These are phyloP conservation scores for Pleurotus ostreatus DNA, from an alignment of 768 basidiomycete genomes.

Conservation along the genomic window DNA sequence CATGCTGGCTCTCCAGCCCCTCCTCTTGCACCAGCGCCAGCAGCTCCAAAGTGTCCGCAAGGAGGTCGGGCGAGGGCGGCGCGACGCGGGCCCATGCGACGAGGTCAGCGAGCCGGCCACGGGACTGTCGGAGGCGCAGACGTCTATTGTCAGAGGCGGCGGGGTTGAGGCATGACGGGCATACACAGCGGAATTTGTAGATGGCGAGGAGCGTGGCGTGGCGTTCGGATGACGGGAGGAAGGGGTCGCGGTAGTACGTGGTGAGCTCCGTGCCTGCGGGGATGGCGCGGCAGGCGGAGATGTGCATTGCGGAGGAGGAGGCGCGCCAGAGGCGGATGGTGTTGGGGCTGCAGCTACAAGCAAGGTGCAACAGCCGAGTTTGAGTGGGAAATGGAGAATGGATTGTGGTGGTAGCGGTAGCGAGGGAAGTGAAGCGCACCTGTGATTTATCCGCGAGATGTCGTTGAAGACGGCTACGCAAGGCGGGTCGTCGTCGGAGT, in stretches of 20 bases:
- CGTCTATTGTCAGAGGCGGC: no score
- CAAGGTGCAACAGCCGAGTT: neutral
- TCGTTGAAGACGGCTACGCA: conserved; percentile 8
- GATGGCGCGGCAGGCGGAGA: conserved; percentile 1
- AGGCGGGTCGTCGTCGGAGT: neutral
- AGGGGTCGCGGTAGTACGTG: neutral
- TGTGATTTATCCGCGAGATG: conserved; percentile 8
- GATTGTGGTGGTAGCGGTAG: neutral
- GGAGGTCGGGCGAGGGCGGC: no score
- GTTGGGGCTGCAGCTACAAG: conserved; percentile 5
- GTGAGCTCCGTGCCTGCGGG: neutral
- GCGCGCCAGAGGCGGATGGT: neutral
- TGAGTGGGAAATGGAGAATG: neutral
- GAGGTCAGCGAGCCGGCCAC: no score
- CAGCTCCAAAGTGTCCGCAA: no score
- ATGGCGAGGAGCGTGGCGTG: no score
- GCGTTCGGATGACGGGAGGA: neutral
- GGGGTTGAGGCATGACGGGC: no score
- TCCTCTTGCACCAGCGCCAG: no score
- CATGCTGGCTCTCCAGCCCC: no score
- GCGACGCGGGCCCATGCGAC: no score
- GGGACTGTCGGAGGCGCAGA: no score
- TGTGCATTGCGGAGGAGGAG: neutral
- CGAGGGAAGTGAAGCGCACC: neutral
- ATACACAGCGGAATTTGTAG: no score